Base-by-base conservation (phyloP, 441 rosid species). In the Capsella rubella region DNA sequence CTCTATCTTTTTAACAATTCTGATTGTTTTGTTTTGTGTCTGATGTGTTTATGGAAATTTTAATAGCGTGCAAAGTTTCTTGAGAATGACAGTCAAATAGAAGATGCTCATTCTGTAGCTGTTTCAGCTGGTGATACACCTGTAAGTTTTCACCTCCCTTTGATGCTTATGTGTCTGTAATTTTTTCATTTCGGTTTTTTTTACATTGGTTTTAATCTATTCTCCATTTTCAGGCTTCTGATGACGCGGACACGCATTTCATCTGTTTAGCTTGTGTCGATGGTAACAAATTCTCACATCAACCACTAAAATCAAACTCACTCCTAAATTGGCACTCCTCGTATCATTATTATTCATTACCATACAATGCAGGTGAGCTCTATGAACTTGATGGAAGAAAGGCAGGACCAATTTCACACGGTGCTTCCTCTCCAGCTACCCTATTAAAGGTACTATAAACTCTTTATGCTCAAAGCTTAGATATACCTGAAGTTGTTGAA, bases 371-470 rank as follows among this genome's bases (percentile, higher is more conserved):
- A 94, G 97, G 91, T 15, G 75, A 87, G 75, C 97, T 94, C 66
- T 89, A 85, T 85, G 97, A 94, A 78, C 97, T 90, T 72, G 95
- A 94, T 78, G 97, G 99, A 80, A 90, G 96, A 66, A 95, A 89
- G 72, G 85, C 91, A 0, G 87, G 86, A 70, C 94, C 99, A 5
- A 79, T 94, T 55, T 83, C 88, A 18, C 95, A 88, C 43, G 91
- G 94, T 71, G 70, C 87, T 63, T 87, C 97, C 34, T 85, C 93
- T 39, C 89, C 87, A 37, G 80, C 84, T 80, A 86, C 80, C 80
- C 79, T 94, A 62, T 69, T 94, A 78, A 77, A 89, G 94, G 99
- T 94, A 82, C 60, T 31, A 50, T 52, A 53, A 53, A 61, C 52
- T 18, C 21, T 40, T 31, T 5, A 37, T 8, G 34, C 64, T 42